Evolutionary conservation across 371 early-diverging fungal genomes (phyloP), one percentile per base, ranked within the genome.

Genomic region (Rhizopus sp.): DNA sequence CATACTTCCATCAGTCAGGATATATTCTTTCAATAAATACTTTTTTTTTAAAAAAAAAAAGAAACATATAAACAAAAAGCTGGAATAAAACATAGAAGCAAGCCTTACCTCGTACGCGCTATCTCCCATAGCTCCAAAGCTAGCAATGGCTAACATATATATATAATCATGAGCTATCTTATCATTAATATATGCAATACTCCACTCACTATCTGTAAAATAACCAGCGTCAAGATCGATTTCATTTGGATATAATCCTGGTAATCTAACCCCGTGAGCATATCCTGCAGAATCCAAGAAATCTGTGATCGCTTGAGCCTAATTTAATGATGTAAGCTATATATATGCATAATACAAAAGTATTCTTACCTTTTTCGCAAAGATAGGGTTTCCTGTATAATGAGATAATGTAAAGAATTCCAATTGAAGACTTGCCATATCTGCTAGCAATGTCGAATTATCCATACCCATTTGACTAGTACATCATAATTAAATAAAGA

Each of bases 401-500:
- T 83, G 64, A 3, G 87, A 81, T 37, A 96, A 75, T 23, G 85
- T 73, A 31, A 88, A 83, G 63, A 93, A 92, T 70, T 97, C 98
- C 40, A 97, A 64, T 51, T 94, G 81, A 30, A 96, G 63, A 0
- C 94, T 88, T 4, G 93, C 93, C 10, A 90, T 83, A 52, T 95
- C 95, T 4, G 96, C 95, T 13, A 93, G 49, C 9, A 68, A 60
- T 1, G 69, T 62, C 16, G 32, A 49, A 34, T 62, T 62, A 6
- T 29, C 29, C 9, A 1, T 9, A 7, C 46, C 46, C 7, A 29
- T 12, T 46, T 46, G 17, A 23, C 46, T 46, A 29, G 68, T 0
- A 89, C 42, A 59, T 17, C 16, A 38, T 16, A 12, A 37, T 5
- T 33, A 33, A 56, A 50, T 6, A 63, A 53, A 1, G 76, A 76